Base-by-base conservation (phyloP, 73 alveolate species). In the Paramecium sonneborni region DNA sequence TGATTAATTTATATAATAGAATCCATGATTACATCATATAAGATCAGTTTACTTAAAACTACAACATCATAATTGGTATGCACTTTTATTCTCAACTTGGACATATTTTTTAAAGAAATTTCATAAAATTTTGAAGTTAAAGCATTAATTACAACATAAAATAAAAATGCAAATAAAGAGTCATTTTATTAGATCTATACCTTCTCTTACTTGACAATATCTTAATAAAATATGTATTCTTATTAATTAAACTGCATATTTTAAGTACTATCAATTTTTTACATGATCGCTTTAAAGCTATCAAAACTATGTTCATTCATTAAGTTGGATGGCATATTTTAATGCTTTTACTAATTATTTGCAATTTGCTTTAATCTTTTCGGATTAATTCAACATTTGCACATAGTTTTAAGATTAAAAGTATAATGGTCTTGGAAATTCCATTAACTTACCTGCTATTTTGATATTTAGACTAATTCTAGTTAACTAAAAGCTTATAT, bases 211-310 rank as follows among this genome's bases (percentile, higher is more conserved):
- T 72, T 20, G 86, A 58, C 12, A 72, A 38, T 72, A 72, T 72
- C 26, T 38, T 32, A 72, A 62, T 32, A 35, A 5, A 72, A 72
- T 72, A 72, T 72, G 57, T 72, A 37, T 72, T 72, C 32, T 20
- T 72, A 72, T 21, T 72, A 14, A 35, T 72, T 3, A 38, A 30
- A 20, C 30, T 72, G 86, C 86, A 72, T 37, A 18, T 35, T 6
- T 34, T 72, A 9, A 72, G 86, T 37, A 38, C 57, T 2, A 38
- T 72, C 20, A 32, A 72, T 37, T 72, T 72, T 72, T 38, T 72
- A 72, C 57, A 72, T 72, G 57, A 72, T 72, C 55, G 86, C 8
- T 15, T 15, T 72, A 72, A 15, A n/a, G 86, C 86, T 34, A 72
- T 72, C 0, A 72, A 72, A 72, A 32, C 28, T 8, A 72, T 72